Evolutionary conservation across 2,329 filamentous ascomycete species (phyloP), one percentile per base, ranked within the genome.

Genomic region (Tolypocladium album): DNA sequence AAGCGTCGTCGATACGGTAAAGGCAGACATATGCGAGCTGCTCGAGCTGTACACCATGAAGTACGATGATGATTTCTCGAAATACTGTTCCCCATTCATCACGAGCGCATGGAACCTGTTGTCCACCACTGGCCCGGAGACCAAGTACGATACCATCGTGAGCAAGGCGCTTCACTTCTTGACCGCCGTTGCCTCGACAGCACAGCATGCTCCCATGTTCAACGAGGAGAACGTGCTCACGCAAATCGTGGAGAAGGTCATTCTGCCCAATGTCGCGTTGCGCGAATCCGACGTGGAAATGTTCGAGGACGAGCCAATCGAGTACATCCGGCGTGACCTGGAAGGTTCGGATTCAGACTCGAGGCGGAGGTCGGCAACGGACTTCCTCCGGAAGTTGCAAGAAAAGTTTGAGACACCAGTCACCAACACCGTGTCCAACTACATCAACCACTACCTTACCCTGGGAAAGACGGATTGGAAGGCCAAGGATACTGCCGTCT

Each of bases 251-350:
- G 92, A 97, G 72, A 96, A 96, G 76, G 94, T 97, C 61, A 90
- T 99, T 60, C 77, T 99, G 64, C 93, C 94, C 12, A 99, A 99
- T 69, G 85, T 99, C 61, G 88, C 89, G 20, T 78, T 99, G 62
- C 86, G 95, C 65, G 94, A 97, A 69, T 94, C 92, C 0, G 95
- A 99, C 65, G 83, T 96, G 59, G 94, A 99, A 72, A 82, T 96
- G 65, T 97, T 99, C 67, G 94, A 99, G 71, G 95, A 99, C 71
- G 95, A 99, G 77, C 94, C 94, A 0, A 99, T 99, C 65, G 94
- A 99, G 74, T 99, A 96, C 71, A 99, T 99, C 69, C 85, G 94
- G 64, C 85, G 92, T 68, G 94, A 99, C 73, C 79, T 99, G 56
- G 94, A 99, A 73, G 94, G 94, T 8, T 97, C 94, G 1, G 94